phyloP scores from a whole-genome alignment of 139 green algal genomes.

The Chlamydomonas eustigma region DNA sequence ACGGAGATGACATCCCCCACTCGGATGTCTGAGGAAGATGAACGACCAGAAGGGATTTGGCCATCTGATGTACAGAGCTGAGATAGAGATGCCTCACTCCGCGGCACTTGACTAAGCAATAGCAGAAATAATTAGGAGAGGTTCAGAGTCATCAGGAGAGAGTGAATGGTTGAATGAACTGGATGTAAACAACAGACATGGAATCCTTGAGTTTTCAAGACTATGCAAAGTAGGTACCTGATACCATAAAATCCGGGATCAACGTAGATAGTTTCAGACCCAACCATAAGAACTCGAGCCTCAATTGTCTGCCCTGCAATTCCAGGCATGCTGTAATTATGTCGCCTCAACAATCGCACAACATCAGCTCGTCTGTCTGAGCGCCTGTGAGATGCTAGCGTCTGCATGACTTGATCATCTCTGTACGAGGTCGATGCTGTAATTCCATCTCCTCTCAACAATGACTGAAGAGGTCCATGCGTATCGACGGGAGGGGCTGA shows the following conservation, averaged over 20 bases:
- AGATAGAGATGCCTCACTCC: slow-evolving; percentile 3
- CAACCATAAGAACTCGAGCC: slow-evolving; percentile 6
- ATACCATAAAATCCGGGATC: slow-evolving; percentile 23
- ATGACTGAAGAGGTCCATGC: no score
- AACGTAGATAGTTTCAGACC: neutral
- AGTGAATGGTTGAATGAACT: no score
- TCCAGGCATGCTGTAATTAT: slow-evolving; percentile 22
- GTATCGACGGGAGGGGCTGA: no score
- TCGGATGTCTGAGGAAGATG: slow-evolving; percentile 4
- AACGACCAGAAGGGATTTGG: neutral
- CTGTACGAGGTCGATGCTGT: no score
- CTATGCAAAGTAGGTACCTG: no score
- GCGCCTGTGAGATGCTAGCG: no score
- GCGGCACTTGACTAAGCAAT: slow-evolving; percentile 10
- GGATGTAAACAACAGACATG: no score
- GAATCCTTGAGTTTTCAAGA: no score
- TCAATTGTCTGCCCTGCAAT: slow-evolving; percentile 9
- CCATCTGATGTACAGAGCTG: neutral
- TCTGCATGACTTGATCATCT: no score
- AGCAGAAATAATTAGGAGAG: no score
- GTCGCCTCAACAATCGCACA: slow-evolving; percentile 3
- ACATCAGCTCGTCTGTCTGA: neutral
- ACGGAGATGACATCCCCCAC: slow-evolving; percentile 14
- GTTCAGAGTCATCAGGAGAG: no score
- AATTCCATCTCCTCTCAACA: no score